Evolutionary conservation across 2,329 filamentous ascomycete species (phyloP), one percentile per base, ranked within the genome.

Genomic region (Pseudogymnoascus sp.): DNA sequence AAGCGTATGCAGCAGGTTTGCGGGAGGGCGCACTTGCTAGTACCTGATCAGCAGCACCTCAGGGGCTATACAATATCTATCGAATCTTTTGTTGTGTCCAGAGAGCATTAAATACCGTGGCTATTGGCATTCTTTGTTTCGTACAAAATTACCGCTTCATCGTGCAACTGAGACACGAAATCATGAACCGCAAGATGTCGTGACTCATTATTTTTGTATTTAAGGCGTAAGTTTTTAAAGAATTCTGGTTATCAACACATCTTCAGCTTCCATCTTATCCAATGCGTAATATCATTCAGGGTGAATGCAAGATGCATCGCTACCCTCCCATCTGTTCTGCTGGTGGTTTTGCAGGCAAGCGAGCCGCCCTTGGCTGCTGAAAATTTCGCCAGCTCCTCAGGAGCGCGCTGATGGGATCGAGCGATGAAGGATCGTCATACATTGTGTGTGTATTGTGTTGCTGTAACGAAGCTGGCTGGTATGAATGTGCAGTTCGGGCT

Each of bases 1-100:
- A 62, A 24, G 63, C 63, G n/a, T 64, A 62, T 31, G 63, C 60
- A 14, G 60, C 63, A 31, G 60, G 61, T 6, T 35, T 62, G 28
- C n/a, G 60, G 14, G 61, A 62, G 38, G 63, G 61, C 11, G 24
- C 24, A 35, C 38, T 19, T 40, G 38, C 38, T 7, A 40, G n/a
- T 10, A 8, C 7, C n/a, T 40, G 7, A 40, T 19, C 10, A 19
- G n/a, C 33, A 37, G 5, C 33, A 5, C 33, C 33, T 37, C 11
- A 37, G 33, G 33, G 10, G 33, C 33, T 37, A 37, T 37, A 14
- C 12, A 37, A 37, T 37, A 37, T 37, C 3, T 37, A 37, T 37
- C 7, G 28, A 31, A 6, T 31, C 28, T 31, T 31, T 31, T 31
- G 28, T 31, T 31, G 28, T 31, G 28, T 37, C 33, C 11, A 37